phyloP scores from a whole-genome alignment of 345 rosid genomes.

The Boechera stricta region DNA sequence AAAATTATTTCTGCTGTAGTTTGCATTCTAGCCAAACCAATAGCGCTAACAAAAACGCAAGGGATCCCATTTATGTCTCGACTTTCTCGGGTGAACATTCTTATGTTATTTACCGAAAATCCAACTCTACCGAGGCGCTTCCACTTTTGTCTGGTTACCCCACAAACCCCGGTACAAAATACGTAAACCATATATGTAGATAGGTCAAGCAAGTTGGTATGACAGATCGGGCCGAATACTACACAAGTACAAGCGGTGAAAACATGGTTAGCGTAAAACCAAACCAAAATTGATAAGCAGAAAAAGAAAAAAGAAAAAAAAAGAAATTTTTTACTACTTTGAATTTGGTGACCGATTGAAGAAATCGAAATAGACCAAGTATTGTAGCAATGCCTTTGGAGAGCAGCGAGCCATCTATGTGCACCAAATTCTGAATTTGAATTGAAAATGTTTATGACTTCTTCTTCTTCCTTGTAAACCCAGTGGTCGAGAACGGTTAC shows the following conservation, averaged over 20 bases:
- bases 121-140: conserved; percentile 29
- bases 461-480: conserved; percentile 52
- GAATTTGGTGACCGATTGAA: not conserved
- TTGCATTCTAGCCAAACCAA: conserved; percentile 59
- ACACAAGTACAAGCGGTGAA: not conserved
- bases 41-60: conserved; percentile 51
- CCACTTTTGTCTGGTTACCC: conserved; percentile 49
- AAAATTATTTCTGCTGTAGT: conserved; percentile 47
- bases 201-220: conserved; percentile 54
- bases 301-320: not conserved
- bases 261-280: not conserved
- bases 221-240: conserved; percentile 47
- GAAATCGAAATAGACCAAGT: not conserved
- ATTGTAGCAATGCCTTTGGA: conserved; percentile 52
- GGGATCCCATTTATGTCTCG: not conserved
- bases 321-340: not conserved
- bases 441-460: conserved; percentile 40
- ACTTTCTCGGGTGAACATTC: not conserved
- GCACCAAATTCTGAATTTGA: conserved; percentile 55
- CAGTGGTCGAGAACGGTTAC: conserved; percentile 67
- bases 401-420: conserved; percentile 55
- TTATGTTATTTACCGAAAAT: not conserved
- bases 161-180: conserved; percentile 60
- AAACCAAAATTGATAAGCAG: not conserved
- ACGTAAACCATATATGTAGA: conserved; percentile 51